These are phyloP conservation scores for Colletotrichum orchidophilum DNA, from an alignment of 2,329 filamentous ascomycete species.

Conservation along the genomic window DNA sequence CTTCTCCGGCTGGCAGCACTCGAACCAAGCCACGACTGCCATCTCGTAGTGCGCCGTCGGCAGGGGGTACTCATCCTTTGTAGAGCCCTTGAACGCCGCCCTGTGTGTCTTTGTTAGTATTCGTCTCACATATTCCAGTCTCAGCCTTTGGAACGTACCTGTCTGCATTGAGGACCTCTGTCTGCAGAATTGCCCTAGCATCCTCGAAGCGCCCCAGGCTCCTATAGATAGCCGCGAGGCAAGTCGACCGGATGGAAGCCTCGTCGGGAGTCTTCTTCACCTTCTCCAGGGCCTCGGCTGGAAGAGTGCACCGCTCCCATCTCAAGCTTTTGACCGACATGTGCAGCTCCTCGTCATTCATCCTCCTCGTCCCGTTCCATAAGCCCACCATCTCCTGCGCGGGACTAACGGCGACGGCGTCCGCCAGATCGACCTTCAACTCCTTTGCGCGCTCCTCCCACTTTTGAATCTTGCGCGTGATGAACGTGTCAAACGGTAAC, in stretches of 20 bases:
- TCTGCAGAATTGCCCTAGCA: conserved; percentile 71
- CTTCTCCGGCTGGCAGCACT: conserved; percentile 57
- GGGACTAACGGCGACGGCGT: conserved; percentile 84
- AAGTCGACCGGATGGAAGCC: conserved; percentile 70
- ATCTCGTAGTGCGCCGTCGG: conserved; percentile 88
- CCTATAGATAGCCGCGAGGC: conserved; percentile 73
- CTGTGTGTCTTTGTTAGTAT: conserved; percentile 43
- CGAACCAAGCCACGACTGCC: conserved; percentile 82
- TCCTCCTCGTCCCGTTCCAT: conserved; percentile 89
- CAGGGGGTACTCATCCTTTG: conserved; percentile 74
- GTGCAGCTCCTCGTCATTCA: conserved; percentile 73
- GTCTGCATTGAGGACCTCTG: conserved; percentile 73
- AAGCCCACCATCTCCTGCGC: conserved; percentile 92
- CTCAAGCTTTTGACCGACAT: conserved; percentile 69
- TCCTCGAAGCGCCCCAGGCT: conserved; percentile 70
- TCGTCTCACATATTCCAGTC: not conserved
- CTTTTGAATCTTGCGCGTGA: conserved; percentile 84
- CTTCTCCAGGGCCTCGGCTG: conserved; percentile 50
- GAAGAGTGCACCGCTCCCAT: conserved; percentile 69
- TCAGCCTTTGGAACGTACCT: conserved; percentile 50
- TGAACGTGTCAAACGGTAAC: conserved; percentile 88
- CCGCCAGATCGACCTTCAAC: conserved; percentile 74
- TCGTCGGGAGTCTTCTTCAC: conserved; percentile 67
- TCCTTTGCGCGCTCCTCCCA: conserved; percentile 83
- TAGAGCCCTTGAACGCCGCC: conserved; percentile 63